phyloP scores from a whole-genome alignment of 2,329 filamentous ascomycete genomes.

The Fusarium virguliforme region DNA sequence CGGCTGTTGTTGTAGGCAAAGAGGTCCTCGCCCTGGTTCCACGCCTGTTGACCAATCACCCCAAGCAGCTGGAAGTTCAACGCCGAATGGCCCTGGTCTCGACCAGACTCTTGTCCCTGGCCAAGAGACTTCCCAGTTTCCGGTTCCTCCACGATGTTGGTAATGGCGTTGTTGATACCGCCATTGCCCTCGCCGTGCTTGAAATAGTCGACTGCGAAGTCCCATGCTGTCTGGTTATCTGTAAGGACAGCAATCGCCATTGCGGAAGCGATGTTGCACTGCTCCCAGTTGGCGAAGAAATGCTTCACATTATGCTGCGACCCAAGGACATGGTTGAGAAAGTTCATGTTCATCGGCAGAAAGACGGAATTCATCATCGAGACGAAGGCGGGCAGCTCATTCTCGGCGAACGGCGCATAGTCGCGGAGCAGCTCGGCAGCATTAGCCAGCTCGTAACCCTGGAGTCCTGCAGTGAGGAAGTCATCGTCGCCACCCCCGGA shows the following conservation, averaged over 20 bases:
- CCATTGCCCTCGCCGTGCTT: constrained; percentile 6
- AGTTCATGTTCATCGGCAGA: neutral
- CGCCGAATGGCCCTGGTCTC: constrained; percentile 2
- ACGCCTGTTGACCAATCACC: neutral
- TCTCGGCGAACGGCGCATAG: neutral
- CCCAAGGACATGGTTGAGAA: constrained; percentile 3
- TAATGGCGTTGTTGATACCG: constrained; percentile 8
- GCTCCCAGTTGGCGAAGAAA: constrained; percentile 6
- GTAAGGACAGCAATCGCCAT: neutral
- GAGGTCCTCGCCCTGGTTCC: constrained; percentile 11
- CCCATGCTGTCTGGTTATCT: neutral
- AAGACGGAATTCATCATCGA: constrained; percentile 9
- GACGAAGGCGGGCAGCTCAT: neutral
- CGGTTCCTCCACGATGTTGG: neutral
- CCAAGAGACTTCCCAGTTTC: neutral
- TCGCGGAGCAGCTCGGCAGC: constrained; percentile 3
- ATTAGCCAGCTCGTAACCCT: constrained; percentile 4
- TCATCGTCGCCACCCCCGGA: constrained; percentile 4
- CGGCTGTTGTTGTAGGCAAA: constrained; percentile 35
- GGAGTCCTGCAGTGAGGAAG: constrained; percentile 6
- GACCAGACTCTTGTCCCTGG: constrained; percentile 4
- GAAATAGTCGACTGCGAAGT: neutral
- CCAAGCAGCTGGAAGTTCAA: neutral
- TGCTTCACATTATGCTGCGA: constrained; percentile 10
- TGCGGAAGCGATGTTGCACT: neutral